These are phyloP conservation scores for Nicotiana rustica DNA, from an alignment of 305 asterid genomes.

Conservation along the genomic window DNA sequence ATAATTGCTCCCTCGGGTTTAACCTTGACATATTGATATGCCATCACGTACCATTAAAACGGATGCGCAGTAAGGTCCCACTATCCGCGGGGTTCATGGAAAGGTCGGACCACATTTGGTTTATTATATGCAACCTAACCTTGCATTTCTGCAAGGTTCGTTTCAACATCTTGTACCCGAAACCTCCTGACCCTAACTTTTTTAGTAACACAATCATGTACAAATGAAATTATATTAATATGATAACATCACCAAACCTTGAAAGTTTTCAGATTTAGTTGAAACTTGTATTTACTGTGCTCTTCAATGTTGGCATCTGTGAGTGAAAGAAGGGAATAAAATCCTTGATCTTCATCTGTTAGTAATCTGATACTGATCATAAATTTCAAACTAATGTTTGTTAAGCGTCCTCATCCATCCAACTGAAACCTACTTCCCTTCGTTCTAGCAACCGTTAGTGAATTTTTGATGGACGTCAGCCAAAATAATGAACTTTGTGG, in stretches of 20 bases:
- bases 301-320: conserved; percentile 1
- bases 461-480: neutral
- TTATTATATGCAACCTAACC: neutral
- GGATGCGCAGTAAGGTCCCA: neutral
- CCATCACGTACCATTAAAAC: neutral
- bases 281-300: neutral
- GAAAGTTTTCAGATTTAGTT: neutral
- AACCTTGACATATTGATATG: neutral
- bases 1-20: neutral
- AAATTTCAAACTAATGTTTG: neutral
- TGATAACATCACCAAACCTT: neutral
- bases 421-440: neutral
- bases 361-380: neutral
- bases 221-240: neutral
- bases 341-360: conserved; percentile 23
- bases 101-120: neutral
- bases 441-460: neutral
- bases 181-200: neutral
- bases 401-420: neutral
- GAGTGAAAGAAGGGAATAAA: neutral
- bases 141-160: conserved; percentile 14
- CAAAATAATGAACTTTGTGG: neutral
- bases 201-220: neutral
- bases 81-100: neutral
- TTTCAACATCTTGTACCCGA: neutral